Base-by-base conservation (phyloP, 345 rosid species). In the Lepidium aucheri region DNA sequence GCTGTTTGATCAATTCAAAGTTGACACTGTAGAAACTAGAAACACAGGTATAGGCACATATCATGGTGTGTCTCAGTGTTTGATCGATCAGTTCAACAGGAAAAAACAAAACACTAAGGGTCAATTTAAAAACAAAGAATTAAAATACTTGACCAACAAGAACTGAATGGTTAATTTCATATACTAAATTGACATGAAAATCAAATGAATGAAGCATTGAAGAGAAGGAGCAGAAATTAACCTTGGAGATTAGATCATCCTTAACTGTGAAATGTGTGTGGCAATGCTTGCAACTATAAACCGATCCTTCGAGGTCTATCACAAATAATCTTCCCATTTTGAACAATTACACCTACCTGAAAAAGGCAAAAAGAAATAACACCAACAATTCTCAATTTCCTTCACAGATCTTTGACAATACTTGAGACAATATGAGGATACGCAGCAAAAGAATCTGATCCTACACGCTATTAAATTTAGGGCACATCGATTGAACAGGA, bases 251-350 rank as follows among this genome's bases (percentile, higher is more conserved):
- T 14, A 89, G 72, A 72, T 86, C 87, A 32, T 70, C 70, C 22
- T 57, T 16, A 16, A 84, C 38, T 11, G 83, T 94, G 47, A 89
- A 81, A 78, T 80, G 86, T n/a, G 89, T 80, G 0, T 63, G 72
- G 73, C 96, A 89, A 83, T 86, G 82, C 50, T 85, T 89, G 80
- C 96, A 89, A 68, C 82, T 80, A 56, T 85, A 85, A 47, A 81
- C 41, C 38, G 42, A 69, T 76, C 94, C 88, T 69, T 89, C 83
- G 65, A 86, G 86, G 62, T 44, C 68, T 49, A 83, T 63, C 75
- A 81, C 14, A 61, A 86, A 89, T 26, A 85, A 28, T 69, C 87
- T 89, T 70, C 96, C 96, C 96, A 89, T 89, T 33, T 59, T 33
- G 3, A 62, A 63, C 70, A 57, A 69, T 63, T 28, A 65, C 43